These are phyloP conservation scores for Thelephora aurantiotincta DNA, from an alignment of 768 basidiomycete species.

Conservation along the genomic window DNA sequence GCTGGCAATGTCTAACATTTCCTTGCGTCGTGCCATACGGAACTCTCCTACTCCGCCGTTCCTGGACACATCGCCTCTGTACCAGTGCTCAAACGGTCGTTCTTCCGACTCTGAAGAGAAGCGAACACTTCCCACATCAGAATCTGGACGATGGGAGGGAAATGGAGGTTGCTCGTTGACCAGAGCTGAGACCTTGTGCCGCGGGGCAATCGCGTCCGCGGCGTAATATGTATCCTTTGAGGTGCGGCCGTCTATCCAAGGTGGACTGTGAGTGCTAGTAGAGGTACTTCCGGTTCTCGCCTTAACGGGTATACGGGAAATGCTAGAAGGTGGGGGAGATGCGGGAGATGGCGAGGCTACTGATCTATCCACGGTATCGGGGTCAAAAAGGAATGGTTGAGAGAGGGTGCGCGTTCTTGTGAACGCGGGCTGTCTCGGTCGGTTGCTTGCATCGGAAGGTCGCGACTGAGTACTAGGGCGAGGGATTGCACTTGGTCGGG, in stretches of 20 bases:
- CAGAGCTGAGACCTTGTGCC: conserved; percentile 28
- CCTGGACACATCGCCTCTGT: conserved; percentile 72
- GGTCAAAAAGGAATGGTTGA: conserved; percentile 37
- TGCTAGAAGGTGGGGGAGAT: conserved; percentile 14
- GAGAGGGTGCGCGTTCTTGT: conserved; percentile 51
- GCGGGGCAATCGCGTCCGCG: conserved; percentile 21
- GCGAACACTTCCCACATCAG: conserved; percentile 21
- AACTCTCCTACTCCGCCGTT: conserved; percentile 86
- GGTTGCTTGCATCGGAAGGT: conserved; percentile 14
- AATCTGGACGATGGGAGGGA: conserved; percentile 29
- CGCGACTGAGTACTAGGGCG: conserved; percentile 28
- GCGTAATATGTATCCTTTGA: conserved; percentile 7
- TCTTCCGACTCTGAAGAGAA: conserved; percentile 68
- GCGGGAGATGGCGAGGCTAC: conserved; percentile 22
- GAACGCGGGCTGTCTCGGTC: conserved; percentile 9
- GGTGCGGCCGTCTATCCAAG: neutral
- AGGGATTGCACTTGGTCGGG: conserved; percentile 32
- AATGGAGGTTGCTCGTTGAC: conserved; percentile 58
- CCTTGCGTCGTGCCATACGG: conserved; percentile 55
- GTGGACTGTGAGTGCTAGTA: conserved; percentile 19
- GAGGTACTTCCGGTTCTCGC: conserved; percentile 26
- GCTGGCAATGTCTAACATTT: conserved; percentile 83
- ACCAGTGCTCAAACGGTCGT: conserved; percentile 81
- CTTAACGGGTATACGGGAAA: conserved; percentile 35
- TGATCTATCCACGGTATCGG: conserved; percentile 18